Conservation (phyloP, 176 grass and related monocot species). For the Chloris gayana region DNA sequence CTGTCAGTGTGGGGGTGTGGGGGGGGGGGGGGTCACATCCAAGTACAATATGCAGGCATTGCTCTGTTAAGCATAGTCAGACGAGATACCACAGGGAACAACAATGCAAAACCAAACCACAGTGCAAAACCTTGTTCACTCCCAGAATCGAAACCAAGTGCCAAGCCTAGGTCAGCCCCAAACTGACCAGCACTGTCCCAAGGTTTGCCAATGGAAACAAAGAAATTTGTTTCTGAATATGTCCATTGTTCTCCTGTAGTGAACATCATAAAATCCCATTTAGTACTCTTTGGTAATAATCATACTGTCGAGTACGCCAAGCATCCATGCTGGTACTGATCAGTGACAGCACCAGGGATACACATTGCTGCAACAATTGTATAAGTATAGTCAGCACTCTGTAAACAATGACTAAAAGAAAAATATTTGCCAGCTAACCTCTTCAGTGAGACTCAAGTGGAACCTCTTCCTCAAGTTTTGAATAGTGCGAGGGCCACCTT, state of each 20-base stretch:
- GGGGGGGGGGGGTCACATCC: background rate
- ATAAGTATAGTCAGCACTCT: slow-evolving; percentile 23
- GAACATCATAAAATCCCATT: slow-evolving; percentile 90
- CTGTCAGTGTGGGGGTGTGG: too few species aligned
- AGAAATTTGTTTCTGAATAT: slow-evolving; percentile 30
- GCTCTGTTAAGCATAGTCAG: background rate
- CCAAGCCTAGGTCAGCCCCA: slow-evolving; percentile 35
- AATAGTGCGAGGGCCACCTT: slow-evolving; percentile 90
- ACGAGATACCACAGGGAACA: background rate
- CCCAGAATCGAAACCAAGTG: background rate
- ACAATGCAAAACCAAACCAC: slow-evolving; percentile 19
- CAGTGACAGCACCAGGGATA: slow-evolving; percentile 94
- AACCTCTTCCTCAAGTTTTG: slow-evolving; percentile 98
- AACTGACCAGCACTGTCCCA: slow-evolving; percentile 43
- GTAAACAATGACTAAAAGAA: background rate
- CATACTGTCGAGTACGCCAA: slow-evolving; percentile 95
- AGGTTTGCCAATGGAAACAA: slow-evolving; percentile 39
- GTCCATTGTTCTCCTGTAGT: background rate
- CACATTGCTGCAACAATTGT: slow-evolving; percentile 84
- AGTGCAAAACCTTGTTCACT: slow-evolving; percentile 2
- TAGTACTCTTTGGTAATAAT: slow-evolving; percentile 96
- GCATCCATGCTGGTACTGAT: slow-evolving; percentile 99
- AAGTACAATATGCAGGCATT: slow-evolving; percentile 18
- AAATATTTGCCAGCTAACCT: slow-evolving; percentile 58
- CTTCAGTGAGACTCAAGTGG: slow-evolving; percentile 96